Percentiles rank a stretch among this genome's conserved stretches.
These are phyloP conservation scores for Pythium brachiatum DNA, from an alignment of 352 stramenopile species.

Conservation along the genomic window DNA sequence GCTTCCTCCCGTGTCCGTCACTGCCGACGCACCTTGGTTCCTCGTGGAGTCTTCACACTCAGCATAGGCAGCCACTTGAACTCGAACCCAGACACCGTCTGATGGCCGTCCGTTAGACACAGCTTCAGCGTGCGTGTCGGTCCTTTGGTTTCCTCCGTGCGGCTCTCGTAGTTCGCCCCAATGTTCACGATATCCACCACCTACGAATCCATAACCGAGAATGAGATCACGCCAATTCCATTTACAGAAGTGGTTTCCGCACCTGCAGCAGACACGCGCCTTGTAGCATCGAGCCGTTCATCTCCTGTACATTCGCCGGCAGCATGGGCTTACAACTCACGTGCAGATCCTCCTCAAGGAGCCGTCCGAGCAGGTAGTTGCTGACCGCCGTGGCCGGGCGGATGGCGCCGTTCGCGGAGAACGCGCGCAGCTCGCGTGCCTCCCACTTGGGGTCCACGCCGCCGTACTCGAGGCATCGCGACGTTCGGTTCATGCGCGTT, in stretches of 20 bases:
- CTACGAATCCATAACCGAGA: constrained; percentile 25
- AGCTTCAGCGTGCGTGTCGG: constrained; percentile 76
- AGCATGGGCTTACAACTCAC: constrained; percentile 64
- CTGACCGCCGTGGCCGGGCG: constrained; percentile 14
- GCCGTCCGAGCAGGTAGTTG: constrained; percentile 45
- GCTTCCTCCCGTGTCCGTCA: background rate
- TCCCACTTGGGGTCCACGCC: constrained; percentile 61
- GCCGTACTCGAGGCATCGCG: constrained; percentile 46
- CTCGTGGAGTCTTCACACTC: constrained; percentile 47
- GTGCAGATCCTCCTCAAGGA: constrained; percentile 65
- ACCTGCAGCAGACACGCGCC: constrained; percentile 78
- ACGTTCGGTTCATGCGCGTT: constrained; percentile 18
- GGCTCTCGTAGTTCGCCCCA: constrained; percentile 66
- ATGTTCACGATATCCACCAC: constrained; percentile 82
- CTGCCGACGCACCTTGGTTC: constrained; percentile 47
- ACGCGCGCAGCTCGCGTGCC: constrained; percentile 29
- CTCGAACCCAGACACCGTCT: constrained; percentile 77
- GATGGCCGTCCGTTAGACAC: constrained; percentile 75
- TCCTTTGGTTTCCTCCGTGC: constrained; percentile 60
- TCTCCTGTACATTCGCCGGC: constrained; percentile 37
- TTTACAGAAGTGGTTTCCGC: no score
- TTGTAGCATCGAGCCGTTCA: constrained; percentile 55
- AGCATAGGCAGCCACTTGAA: constrained; percentile 53
- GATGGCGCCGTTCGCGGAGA: constrained; percentile 13
- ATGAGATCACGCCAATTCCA: background rate